These are phyloP conservation scores for Aspergillus cristatus DNA, from an alignment of 495 filamentous ascomycete genomes.

Conservation along the genomic window DNA sequence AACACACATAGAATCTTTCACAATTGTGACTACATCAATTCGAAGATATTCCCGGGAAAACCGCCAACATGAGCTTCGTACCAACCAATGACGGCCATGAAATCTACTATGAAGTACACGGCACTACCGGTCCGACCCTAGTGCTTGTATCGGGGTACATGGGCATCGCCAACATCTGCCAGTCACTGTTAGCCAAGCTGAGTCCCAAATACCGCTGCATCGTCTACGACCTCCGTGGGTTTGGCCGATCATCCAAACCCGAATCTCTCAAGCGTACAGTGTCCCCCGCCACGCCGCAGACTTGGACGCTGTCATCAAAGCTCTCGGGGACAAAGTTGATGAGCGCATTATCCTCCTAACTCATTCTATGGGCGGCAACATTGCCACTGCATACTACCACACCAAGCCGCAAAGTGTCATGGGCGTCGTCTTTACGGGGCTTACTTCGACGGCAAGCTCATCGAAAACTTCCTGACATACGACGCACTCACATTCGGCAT, in stretches of 20 bases:
- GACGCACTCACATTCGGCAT: background rate
- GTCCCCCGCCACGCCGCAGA: constrained; percentile 1
- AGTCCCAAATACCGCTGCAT: constrained; percentile 1
- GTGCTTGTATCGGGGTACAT: constrained; percentile 3
- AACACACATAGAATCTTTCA: no score
- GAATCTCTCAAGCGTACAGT: background rate
- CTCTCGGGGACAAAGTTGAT: background rate
- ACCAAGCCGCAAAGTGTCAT: background rate
- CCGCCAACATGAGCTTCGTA: no score
- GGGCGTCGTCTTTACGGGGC: background rate
- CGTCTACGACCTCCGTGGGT: constrained; percentile 1
- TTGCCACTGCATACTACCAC: background rate
- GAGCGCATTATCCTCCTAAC: background rate
- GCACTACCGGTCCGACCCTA: no score
- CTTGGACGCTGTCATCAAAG: background rate
- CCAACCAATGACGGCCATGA: no score
- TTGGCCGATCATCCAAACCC: constrained; percentile 3
- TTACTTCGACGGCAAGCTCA: background rate
- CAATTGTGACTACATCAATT: no score
- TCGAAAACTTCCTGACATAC: background rate
- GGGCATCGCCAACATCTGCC: constrained; percentile 1
- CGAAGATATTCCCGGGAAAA: no score
- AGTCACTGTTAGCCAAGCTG: background rate
- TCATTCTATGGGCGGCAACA: constrained; percentile 3
- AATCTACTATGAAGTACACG: no score